Conservation (phyloP, 1,284 basidiomycete genomes). For the Fomitiporia mediterranea region DNA sequence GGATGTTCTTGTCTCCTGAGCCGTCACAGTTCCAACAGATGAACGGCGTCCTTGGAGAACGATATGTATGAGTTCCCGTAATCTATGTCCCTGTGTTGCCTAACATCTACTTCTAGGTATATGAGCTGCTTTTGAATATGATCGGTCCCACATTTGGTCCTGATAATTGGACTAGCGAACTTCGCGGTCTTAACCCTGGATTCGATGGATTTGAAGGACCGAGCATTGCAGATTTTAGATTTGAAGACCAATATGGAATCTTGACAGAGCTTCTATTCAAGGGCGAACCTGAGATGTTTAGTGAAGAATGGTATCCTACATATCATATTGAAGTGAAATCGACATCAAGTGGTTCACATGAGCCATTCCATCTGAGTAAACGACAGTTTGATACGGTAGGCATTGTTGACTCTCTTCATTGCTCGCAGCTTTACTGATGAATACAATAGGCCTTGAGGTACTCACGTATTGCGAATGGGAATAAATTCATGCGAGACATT, state of each 20-base stretch:
- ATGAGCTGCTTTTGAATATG: slow-evolving; percentile 7
- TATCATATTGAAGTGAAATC: slow-evolving; percentile 25
- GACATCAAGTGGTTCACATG: slow-evolving; percentile 14
- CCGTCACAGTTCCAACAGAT: background rate
- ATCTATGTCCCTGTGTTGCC: background rate
- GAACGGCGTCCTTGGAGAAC: background rate
- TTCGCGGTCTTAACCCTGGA: slow-evolving; percentile 18
- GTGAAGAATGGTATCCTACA: slow-evolving; percentile 20
- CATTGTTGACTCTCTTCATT: background rate
- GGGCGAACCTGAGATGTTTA: slow-evolving; percentile 5
- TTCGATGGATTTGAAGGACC: slow-evolving; percentile 11
- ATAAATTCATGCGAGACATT: background rate
- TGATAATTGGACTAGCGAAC: slow-evolving; percentile 24
- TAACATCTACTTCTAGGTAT: slow-evolving; percentile 15
- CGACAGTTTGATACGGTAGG: slow-evolving; percentile 20
- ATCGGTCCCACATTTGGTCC: slow-evolving; percentile 19
- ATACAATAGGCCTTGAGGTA: background rate
- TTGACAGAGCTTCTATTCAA: slow-evolving; percentile 13
- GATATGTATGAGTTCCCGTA: background rate
- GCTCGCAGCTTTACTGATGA: background rate
- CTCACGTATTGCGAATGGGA: background rate
- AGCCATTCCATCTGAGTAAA: slow-evolving; percentile 23
- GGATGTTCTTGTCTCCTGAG: background rate
- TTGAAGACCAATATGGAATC: slow-evolving; percentile 16
- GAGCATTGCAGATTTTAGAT: slow-evolving; percentile 22